Base-by-base conservation (phyloP, 2,329 filamentous ascomycete genomes). In the Epichloe gansuensis region DNA sequence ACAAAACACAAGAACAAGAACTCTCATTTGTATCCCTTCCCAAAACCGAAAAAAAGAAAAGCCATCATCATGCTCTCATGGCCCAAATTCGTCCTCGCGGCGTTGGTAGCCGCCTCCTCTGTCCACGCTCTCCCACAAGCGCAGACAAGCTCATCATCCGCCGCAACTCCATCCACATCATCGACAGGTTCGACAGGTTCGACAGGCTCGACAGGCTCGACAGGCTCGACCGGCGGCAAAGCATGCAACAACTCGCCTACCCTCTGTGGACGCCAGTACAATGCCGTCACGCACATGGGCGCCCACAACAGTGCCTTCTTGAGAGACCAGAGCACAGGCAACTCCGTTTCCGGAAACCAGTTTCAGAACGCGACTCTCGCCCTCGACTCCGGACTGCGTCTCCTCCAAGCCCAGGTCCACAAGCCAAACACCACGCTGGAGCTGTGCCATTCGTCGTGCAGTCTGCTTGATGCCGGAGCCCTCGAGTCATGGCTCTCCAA, bases 231-330 rank as follows among this genome's bases (percentile, higher is more conserved):
- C 5, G 54, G 57, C 31, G 54, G 56, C 48, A 62, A 61, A 15
- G 80, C 82, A 35, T 93, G 88, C 77, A 93, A 93, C 71, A 91
- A 91, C 73, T 89, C 85, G 1, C 85, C 86, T 0, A 71, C 75
- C 44, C 77, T 93, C 42, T 93, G 88, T 73, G 72, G 70, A 56
- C 80, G 80, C 57, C 70, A 78, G 17, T 93, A 93, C 72, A 83
- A 81, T 69, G 81, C 85, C 59, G 78, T 93, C 60, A 91, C 87
- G 3, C 78, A 91, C 65, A 79, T 91, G 62, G 86, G 86, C 23
- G 85, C 85, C 17, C 87, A 91, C 69, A 78, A 90, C 69, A 82
- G 80, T 55, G 75, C 86, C 11, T 91, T 90, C 64, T 67, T 90
- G 44, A 75, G 85, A 48, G 82, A 88, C 61, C 65, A 70, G 28